These are phyloP conservation scores for Eruca vesicaria DNA, from an alignment of 441 rosid species.

Conservation along the genomic window DNA sequence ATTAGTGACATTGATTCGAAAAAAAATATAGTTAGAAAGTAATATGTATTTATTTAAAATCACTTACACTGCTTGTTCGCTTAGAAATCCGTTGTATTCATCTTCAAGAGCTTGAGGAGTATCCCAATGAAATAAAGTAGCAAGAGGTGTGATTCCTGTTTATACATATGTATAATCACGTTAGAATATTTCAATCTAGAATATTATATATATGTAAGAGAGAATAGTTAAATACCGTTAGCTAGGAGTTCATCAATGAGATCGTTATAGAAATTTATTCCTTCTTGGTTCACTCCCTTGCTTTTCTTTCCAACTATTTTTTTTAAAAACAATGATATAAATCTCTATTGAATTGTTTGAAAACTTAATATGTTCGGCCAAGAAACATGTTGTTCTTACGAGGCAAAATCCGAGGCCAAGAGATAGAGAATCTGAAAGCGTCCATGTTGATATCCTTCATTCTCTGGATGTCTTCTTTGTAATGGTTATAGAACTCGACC, in stretches of 20 bases:
- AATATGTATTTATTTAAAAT: background rate
- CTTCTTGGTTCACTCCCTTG: slow-evolving; percentile 49
- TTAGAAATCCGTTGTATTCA: slow-evolving; percentile 48
- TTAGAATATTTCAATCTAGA: background rate
- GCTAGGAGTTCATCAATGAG: slow-evolving; percentile 64
- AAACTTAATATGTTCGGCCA: background rate
- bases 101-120: slow-evolving; percentile 66
- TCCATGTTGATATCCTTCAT: slow-evolving; percentile 52
- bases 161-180: background rate
- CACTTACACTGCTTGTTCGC: slow-evolving; percentile 43
- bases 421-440: slow-evolving; percentile 58
- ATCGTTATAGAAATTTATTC: slow-evolving; percentile 47
- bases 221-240: background rate
- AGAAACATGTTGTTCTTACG: slow-evolving; percentile 27
- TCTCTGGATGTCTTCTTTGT: slow-evolving; percentile 46
- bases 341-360: background rate
- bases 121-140: slow-evolving; percentile 46
- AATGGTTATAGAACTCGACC: slow-evolving; percentile 34
- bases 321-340: background rate
- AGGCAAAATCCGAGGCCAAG: slow-evolving; percentile 59
- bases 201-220: background rate
- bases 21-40: background rate
- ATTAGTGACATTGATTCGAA: background rate
- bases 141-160: background rate
- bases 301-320: slow-evolving; percentile 45